A percentile compares a stretch with the other conserved stretches of the same genome.
Evolutionary conservation across 768 basidiomycete species (phyloP).

Genomic region (Tulasnella sp.): DNA sequence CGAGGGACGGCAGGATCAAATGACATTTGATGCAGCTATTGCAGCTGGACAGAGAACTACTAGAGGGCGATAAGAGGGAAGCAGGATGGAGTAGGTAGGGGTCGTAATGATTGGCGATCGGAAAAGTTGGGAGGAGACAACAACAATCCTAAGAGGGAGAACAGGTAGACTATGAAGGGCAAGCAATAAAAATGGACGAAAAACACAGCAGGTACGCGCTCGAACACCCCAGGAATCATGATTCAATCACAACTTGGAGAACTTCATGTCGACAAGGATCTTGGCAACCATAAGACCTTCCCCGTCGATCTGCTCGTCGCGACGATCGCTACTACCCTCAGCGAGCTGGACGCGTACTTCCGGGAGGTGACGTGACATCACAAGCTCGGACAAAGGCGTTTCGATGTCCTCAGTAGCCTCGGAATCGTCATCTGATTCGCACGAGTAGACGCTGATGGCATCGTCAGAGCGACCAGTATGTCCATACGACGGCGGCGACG

Average conservation of each 20-base stretch:
- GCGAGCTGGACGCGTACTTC: neutral
- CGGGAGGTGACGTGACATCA: slow-evolving; percentile 1
- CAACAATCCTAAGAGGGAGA: neutral
- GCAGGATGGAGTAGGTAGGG: too few relatives aligned
- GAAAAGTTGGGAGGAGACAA: neutral
- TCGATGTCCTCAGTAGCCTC: slow-evolving; percentile 6
- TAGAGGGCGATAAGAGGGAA: too few relatives aligned
- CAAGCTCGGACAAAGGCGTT: neutral
- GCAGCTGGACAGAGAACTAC: too few relatives aligned
- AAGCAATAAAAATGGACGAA: neutral
- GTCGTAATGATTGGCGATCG: neutral
- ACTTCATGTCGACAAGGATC: slow-evolving; percentile 10
- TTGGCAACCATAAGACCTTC: neutral
- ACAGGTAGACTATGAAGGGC: neutral
- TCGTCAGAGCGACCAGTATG: neutral
- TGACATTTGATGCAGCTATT: too few relatives aligned
- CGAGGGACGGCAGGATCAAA: too few relatives aligned
- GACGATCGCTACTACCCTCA: neutral
- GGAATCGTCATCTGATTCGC: slow-evolving; percentile 1
- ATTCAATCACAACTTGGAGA: neutral
- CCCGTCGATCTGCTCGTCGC: neutral
- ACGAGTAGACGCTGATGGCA: neutral
- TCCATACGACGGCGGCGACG: neutral
- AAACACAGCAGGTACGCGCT: neutral
- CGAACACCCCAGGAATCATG: neutral